Conservation (phyloP, 768 basidiomycete species). For the Suillus clintonianus region DNA sequence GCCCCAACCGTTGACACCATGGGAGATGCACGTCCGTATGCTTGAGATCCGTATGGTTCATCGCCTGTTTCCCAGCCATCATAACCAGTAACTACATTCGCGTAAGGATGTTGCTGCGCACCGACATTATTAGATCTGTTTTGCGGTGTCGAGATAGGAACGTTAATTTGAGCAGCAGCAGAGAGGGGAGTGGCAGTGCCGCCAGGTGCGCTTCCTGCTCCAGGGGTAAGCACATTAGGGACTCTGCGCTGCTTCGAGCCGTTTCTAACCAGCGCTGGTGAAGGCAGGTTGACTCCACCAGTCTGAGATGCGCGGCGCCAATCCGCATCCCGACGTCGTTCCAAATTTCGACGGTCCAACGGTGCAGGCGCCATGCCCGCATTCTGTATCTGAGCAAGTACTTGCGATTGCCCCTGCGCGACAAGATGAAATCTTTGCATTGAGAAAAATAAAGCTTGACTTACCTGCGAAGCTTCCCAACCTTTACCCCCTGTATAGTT, state of each 20-base stretch:
- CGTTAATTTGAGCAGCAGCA: conserved; percentile 71
- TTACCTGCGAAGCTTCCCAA: conserved; percentile 83
- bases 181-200: conserved; percentile 67
- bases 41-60: conserved; percentile 58
- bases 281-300: conserved; percentile 59
- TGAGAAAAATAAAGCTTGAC: conserved; percentile 25
- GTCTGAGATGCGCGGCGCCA: conserved; percentile 64
- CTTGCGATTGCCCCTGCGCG: conserved; percentile 60
- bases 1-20: conserved; percentile 75
- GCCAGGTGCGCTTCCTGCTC: conserved; percentile 47
- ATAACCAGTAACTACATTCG: conserved; percentile 59
- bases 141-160: conserved; percentile 61
- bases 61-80: conserved; percentile 48
- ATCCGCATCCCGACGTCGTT: conserved; percentile 55
- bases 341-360: conserved; percentile 58
- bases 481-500: conserved; percentile 74
- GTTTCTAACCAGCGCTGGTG: conserved; percentile 77
- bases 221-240: conserved; percentile 61
- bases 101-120: conserved; percentile 67
- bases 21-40: conserved; percentile 78
- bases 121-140: conserved; percentile 45
- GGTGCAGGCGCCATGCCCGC: conserved; percentile 43
- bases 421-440: conserved; percentile 11
- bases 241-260: conserved; percentile 72
- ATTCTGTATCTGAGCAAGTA: conserved; percentile 66